Conservation (phyloP, 352 stramenopile species). For the Globisporangium sylvaticum region DNA sequence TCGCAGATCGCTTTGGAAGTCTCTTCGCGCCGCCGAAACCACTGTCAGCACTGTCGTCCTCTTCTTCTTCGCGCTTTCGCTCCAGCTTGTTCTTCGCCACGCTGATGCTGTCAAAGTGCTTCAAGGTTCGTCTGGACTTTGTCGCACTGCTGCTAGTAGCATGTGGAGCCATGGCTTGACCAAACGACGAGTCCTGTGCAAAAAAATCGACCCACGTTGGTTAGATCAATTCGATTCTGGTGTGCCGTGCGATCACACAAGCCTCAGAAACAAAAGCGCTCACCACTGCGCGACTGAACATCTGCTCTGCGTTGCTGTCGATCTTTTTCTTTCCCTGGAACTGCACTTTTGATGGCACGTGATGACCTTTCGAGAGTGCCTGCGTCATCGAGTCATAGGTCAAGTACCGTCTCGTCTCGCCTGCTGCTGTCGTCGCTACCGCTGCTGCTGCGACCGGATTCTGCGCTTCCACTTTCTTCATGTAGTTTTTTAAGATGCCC, state of each 20-base stretch:
- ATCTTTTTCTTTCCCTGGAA: background rate
- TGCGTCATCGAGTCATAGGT: slow-evolving; percentile 10
- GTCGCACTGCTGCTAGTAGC: background rate
- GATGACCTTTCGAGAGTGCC: background rate
- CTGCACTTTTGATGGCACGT: background rate
- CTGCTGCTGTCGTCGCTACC: background rate
- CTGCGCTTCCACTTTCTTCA: slow-evolving; percentile 14
- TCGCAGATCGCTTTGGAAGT: slow-evolving; percentile 4
- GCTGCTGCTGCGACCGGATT: background rate
- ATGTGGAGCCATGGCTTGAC: background rate
- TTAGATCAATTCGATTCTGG: background rate
- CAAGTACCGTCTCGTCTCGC: background rate
- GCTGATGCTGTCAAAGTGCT: slow-evolving; percentile 20
- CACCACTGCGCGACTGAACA: slow-evolving; percentile 15
- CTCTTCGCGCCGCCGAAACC: background rate
- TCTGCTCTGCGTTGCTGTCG: slow-evolving; percentile 3
- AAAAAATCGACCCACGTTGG: background rate
- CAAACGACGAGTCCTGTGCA: slow-evolving; percentile 8
- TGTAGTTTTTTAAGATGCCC: slow-evolving; percentile 14
- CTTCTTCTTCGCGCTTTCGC: slow-evolving; percentile 13
- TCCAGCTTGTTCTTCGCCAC: slow-evolving; percentile 12
- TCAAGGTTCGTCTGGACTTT: slow-evolving; percentile 3
- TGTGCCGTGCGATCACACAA: background rate
- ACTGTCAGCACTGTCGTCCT: slow-evolving; percentile 6
- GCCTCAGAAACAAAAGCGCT: background rate